These are phyloP conservation scores for Helminthosporium solani DNA, from an alignment of 2,329 filamentous ascomycete genomes.

Conservation along the genomic window DNA sequence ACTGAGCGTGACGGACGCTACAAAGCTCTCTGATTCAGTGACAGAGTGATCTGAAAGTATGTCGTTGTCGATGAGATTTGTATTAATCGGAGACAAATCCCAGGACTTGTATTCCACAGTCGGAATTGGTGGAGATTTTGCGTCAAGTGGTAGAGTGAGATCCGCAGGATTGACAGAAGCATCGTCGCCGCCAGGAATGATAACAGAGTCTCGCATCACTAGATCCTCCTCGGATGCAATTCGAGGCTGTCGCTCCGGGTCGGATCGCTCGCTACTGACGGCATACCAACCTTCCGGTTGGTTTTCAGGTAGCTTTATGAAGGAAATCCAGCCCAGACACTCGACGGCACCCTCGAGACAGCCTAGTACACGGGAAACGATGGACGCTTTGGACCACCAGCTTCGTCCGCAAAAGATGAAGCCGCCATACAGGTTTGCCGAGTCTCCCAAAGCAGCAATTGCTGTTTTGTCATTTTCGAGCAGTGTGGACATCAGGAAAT, in stretches of 20 bases:
- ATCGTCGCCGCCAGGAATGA: slow-evolving; percentile 28
- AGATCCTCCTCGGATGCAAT: slow-evolving; percentile 37
- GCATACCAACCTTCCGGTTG: slow-evolving; percentile 53
- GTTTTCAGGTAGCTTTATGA: slow-evolving; percentile 44
- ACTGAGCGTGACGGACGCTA: slow-evolving; percentile 39
- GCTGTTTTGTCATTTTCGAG: slow-evolving; percentile 57
- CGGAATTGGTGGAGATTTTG: slow-evolving; percentile 13
- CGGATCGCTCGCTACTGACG: slow-evolving; percentile 41
- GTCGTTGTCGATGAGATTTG: slow-evolving; percentile 28
- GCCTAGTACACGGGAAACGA: slow-evolving; percentile 56
- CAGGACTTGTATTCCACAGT: slow-evolving; percentile 28
- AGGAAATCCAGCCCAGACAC: slow-evolving; percentile 58
- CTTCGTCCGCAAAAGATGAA: slow-evolving; percentile 53
- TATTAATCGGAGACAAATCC: slow-evolving; percentile 27
- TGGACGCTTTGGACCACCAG: slow-evolving; percentile 60
- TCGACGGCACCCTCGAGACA: slow-evolving; percentile 47
- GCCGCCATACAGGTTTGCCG: slow-evolving; percentile 56
- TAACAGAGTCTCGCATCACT: slow-evolving; percentile 38
- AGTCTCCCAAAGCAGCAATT: slow-evolving; percentile 51
- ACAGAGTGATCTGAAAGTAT: slow-evolving; percentile 10
- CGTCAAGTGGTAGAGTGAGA: slow-evolving; percentile 42
- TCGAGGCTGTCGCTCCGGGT: slow-evolving; percentile 38
- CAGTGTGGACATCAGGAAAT: slow-evolving; percentile 57
- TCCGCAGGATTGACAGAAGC: slow-evolving; percentile 33
- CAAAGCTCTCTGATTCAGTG: slow-evolving; percentile 27